Base-by-base conservation (phyloP, 805 yeast genomes). In the Danielia reshetovae region DNA sequence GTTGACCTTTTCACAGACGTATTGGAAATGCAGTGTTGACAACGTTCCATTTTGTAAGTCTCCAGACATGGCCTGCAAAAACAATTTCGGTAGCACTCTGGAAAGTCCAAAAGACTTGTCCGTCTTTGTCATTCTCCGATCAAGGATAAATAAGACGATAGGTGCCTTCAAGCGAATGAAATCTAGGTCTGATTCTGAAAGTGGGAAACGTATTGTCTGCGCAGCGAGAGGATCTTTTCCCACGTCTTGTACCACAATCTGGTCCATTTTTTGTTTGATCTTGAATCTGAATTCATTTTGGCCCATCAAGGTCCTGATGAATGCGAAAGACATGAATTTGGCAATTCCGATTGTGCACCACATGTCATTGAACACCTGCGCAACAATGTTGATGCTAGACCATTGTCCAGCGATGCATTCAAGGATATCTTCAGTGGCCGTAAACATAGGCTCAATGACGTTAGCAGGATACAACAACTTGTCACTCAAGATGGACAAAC, bases 31-130 rank as follows among this genome's bases (percentile, higher is more conserved):
- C 8, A 72, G 66, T 0, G 96, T 80, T 5, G 94, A 81, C 17
- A 90, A 57, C 11, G 79, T 72, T 9, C 93, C 86, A 50, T 82
- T 83, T 11, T 76, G 75, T 32, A 93, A 64, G 49, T 93, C 98
- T 12, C 95, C 95, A 6, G 95, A 85, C 95, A 93, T 87, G 0
- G 95, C 95, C 56, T 93, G 97, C 23, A 93, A 61, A 43, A 90
- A 86, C 17, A 93, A 67, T 48, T 90, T 93, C 0, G 97, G 96
- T 17, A 93, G 73, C 0, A 87, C 97, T 43, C 98, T 76, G 3
- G 89, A 78, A 40, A 93, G 66, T 2, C 98, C 98, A 57, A 93
- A 84, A 0, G 96, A 84, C 43, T 89, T 81, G 54, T 94, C 97
- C 1, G 97, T 87, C 54, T 93, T 93, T 1, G 96, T 89, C 95